Percentiles rank a stretch among this genome's conserved stretches.
Conservation (phyloP, 805 yeast genomes). For the Cyberlindnera amylophila region DNA sequence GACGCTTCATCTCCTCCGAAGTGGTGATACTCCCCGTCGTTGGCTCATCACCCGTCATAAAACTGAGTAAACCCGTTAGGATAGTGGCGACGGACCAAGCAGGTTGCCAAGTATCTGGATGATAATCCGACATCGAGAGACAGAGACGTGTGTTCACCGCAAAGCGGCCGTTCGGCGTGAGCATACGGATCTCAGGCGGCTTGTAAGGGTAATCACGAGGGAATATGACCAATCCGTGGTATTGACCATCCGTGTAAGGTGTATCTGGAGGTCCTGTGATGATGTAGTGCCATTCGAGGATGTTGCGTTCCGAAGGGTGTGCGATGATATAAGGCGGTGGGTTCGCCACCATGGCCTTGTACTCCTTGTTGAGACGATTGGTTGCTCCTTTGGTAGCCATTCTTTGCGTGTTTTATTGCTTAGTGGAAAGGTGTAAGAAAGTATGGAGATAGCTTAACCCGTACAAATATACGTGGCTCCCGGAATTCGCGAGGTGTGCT, state of each 20-base stretch:
- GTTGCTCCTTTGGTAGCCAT: slow-evolving; percentile 45
- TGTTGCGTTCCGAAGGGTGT: slow-evolving; percentile 81
- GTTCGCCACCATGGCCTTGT: slow-evolving; percentile 65
- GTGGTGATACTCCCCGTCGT: slow-evolving; percentile 82
- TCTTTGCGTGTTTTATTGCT: background rate
- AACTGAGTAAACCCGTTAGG: slow-evolving; percentile 79
- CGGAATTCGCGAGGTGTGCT: too few species aligned
- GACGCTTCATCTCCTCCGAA: slow-evolving; percentile 50
- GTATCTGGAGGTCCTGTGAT: slow-evolving; percentile 91
- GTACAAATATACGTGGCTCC: background rate
- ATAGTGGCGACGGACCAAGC: slow-evolving; percentile 93
- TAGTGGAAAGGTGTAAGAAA: background rate
- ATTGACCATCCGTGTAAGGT: slow-evolving; percentile 82
- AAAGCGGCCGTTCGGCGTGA: slow-evolving; percentile 88
- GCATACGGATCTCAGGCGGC: slow-evolving; percentile 86
- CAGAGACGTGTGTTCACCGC: slow-evolving; percentile 78
- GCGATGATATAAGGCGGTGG: slow-evolving; percentile 87
- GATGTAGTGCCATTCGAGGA: slow-evolving; percentile 90
- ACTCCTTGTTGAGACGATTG: slow-evolving; percentile 68
- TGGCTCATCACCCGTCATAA: slow-evolving; percentile 84
- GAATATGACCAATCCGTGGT: slow-evolving; percentile 82
- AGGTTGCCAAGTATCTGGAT: slow-evolving; percentile 95
- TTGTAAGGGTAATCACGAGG: slow-evolving; percentile 86
- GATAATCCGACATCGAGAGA: slow-evolving; percentile 90
- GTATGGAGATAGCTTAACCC: background rate